phyloP scores from a whole-genome alignment of 805 yeast genomes.

The Barnettozyma vustinii region DNA sequence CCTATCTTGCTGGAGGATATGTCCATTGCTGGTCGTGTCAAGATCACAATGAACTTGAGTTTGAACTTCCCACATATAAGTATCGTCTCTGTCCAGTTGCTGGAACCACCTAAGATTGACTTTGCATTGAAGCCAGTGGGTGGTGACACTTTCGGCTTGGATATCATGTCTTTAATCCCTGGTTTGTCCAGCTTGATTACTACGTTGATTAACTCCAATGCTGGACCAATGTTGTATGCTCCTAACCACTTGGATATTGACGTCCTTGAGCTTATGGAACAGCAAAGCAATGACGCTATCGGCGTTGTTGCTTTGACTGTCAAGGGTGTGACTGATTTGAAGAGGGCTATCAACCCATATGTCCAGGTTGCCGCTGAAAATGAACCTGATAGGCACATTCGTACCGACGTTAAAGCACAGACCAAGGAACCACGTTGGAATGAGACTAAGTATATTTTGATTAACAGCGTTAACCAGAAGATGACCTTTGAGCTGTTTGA shows the following conservation, averaged over 20 bases:
- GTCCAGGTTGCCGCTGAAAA: constrained; percentile 42
- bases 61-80: constrained; percentile 75
- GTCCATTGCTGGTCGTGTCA: constrained; percentile 67
- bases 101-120: constrained; percentile 76
- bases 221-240: constrained; percentile 75
- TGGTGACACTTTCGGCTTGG: constrained; percentile 83
- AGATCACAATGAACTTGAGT: constrained; percentile 55
- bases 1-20: constrained; percentile 81
- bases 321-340: constrained; percentile 46
- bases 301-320: constrained; percentile 66
- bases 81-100: constrained; percentile 60
- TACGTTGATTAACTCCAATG: constrained; percentile 58
- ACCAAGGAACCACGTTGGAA: constrained; percentile 58
- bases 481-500: constrained; percentile 50
- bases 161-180: constrained; percentile 79
- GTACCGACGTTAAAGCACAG: constrained; percentile 53
- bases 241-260: constrained; percentile 76
- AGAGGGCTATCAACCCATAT: constrained; percentile 54
- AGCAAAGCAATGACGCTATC: constrained; percentile 57
- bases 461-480: constrained; percentile 51
- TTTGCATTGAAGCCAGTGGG: constrained; percentile 82
- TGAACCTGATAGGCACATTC: constrained; percentile 35
- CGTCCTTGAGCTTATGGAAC: constrained; percentile 65
- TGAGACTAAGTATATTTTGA: constrained; percentile 57
- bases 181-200: constrained; percentile 73